These are phyloP conservation scores for Dendrobium nobile DNA, from an alignment of 106 monocot species.

Conservation along the genomic window DNA sequence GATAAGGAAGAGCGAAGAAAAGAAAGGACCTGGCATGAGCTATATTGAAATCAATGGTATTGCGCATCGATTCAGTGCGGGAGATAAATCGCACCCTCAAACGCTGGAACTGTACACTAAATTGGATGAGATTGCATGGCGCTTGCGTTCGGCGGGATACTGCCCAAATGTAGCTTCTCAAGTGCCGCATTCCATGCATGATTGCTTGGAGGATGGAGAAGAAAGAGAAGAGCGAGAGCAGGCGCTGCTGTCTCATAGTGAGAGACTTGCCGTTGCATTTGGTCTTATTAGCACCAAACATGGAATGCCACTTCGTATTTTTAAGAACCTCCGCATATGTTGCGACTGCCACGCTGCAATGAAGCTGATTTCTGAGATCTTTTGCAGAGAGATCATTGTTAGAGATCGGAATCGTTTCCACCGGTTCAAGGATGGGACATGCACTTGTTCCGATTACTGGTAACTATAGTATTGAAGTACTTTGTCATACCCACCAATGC, in stretches of 20 bases:
- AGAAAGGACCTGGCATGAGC: constrained; percentile 52
- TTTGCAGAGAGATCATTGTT: constrained; percentile 38
- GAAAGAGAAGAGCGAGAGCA: constrained; percentile 47
- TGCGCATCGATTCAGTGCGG: constrained; percentile 51
- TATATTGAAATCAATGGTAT: constrained; percentile 42
- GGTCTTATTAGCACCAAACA: constrained; percentile 47
- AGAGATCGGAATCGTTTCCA: constrained; percentile 72
- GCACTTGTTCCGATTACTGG: constrained; percentile 74
- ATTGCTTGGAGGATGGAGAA: constrained; percentile 12
- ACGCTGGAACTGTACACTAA: constrained; percentile 33
- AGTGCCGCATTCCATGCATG: constrained; percentile 14
- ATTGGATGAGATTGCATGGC: constrained; percentile 34
- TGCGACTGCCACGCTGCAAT: constrained; percentile 45
- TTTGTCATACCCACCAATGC: too few species aligned
- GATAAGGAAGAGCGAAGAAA: constrained; percentile 20
- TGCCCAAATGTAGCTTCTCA: constrained; percentile 16
- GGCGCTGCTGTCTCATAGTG: constrained; percentile 42
- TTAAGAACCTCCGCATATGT: constrained; percentile 68
- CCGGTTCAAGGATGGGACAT: constrained; percentile 41
- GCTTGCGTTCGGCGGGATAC: constrained; percentile 40
- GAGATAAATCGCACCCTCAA: constrained; percentile 48
- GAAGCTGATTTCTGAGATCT: constrained; percentile 49
- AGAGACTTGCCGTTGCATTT: constrained; percentile 51
- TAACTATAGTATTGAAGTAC: constrained; percentile 4
- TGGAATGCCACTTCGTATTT: constrained; percentile 31